Base-by-base conservation (phyloP, 2,329 filamentous ascomycete genomes). In the Thyridium curvatum region DNA sequence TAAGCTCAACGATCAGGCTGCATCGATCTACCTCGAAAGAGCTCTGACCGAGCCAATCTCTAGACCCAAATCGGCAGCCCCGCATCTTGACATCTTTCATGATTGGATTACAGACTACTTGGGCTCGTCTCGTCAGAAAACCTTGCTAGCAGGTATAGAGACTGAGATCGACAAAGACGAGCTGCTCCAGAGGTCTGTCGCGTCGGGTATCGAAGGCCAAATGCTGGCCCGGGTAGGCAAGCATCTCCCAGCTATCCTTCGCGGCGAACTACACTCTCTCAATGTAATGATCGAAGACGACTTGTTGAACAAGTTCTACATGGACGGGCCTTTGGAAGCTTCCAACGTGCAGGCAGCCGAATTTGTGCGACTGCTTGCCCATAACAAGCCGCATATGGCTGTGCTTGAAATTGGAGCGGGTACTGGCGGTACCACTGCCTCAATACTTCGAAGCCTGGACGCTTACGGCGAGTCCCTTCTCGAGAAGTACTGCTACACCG, bases 401-500 rank as follows among this genome's bases (percentile, higher is more conserved):
- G 51, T 66, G 26, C 37, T 67, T 9, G 35, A 37, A 14, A 45
- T 61, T 8, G 61, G 63, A 29, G 21, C 21, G 6, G 21, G 21
- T 10, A 26, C 21, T 6, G 21, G 21, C 6, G 10, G 21, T 10
- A 10, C 21, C 6, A 10, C 21, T 26, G 10, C 21, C 21, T 26
- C 21, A n/a, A n/a, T n/a, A 49, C 32, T 28, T 56, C 14, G 40
- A 40, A 2, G 33, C 41, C 42, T 48, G 10, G 45, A 42, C 2
- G 31, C 44, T 4, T 31, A 29, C 8, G 38, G 14, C 18, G 37
- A 38, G 31, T 15, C 6, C 26, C 21, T 21, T 8, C n/a, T 48
- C 18, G 12, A 17, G 2, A 32, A 34, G 12, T 72, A 69, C 44
- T 62, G 59, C 4, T 71, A 56, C 46, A 70, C 68, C 0, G 66